Evolutionary conservation across 257 asterid species (phyloP), one percentile per base, ranked within the genome.

Genomic region (Lavandula angustifolia): DNA sequence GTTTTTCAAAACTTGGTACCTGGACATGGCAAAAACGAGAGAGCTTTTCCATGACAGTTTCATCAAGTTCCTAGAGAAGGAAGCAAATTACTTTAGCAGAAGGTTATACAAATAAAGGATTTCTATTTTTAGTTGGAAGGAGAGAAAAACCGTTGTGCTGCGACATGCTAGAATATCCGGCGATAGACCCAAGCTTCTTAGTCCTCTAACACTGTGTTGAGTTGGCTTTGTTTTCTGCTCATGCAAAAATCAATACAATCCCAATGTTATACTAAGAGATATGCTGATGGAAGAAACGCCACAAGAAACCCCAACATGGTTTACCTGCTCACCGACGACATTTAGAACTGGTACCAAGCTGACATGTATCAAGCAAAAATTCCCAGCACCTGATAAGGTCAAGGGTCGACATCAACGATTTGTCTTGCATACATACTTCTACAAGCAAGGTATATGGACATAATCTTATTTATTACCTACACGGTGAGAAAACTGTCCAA

Each of bases 191-290:
- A 83, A 77, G 81, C 90, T 85, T 80, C 98, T 78, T 58, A 92
- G 80, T 68, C 90, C 95, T 78, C 95, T 83, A 60, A 92, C 98
- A 73, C 96, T 88, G 71, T 91, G 98, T 77, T 91, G 98, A 46
- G 98, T 91, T 58, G 98, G 98, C 78, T 91, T 91, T 69, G 98
- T 91, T 91, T 91, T 91, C 98, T 88, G 89, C 76, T 22, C 75
- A 71, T 27, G 44, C 5, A 73, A 74, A 69, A 62, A 66, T 8
- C 53, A 35, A 35, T 40, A 43, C 1, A 14, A 14, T 16, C 47
- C 31, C 63, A 69, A 41, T 6, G 70, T 70, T 71, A 61, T 9
- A 64, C 52, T 12, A 22, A 42, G 52, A 42, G 59, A 34, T 11
- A 11, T 63, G 38, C 22, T 11, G 43, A 57, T 34, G 47, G 59